Base-by-base conservation (phyloP, 805 yeast species). In the Jamesozyma lodderae region DNA sequence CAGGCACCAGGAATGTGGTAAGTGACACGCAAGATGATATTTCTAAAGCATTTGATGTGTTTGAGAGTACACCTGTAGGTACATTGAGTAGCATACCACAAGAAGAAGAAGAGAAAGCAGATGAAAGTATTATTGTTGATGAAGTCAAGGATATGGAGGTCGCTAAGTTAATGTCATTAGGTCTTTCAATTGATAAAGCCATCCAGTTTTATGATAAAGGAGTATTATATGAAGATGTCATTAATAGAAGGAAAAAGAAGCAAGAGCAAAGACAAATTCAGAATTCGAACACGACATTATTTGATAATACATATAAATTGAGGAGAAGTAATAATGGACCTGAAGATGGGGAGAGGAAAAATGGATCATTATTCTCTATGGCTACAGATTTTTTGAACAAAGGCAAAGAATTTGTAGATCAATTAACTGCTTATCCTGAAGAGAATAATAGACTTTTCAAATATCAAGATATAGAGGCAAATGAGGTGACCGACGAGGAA, bases 101-200 rank as follows among this genome's bases (percentile, higher is more conserved):
- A 22, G 28, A 14, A 9, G 19, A 13, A 25, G 45, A 15, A 19
- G 31, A 3, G 11, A 24, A 27, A 11, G 35, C 10, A 19, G 18
- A 21, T 16, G 44, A 36, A 8, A 37, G 33, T 21, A 17, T 26
- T 16, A 37, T 53, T 4, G 55, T 55, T 3, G 62, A 59, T 39
- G 62, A 59, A 36, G 55, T 56, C 2, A 53, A 44, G 36, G 63
- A 59, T 41, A 55, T 57, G 62, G 62, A 59, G 39, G 48, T 59
- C 9, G 62, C 63, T 2, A 48, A 44, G 35, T 35, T 59, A 33
- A 59, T 59, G 63, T 59, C 63, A 0, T 41, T 59, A 31, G 60
- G 54, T 3, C 32, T 50, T 4, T 33, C 52, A 3, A 43, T 54
- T 11, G 51, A 51, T 3, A 38, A 46, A 33, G 57, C 63, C 11